A percentile compares a stretch with the other conserved stretches of the same genome.
These are phyloP conservation scores for Blastobotrys serpentis DNA, from an alignment of 1,139 yeast genomes.

Conservation along the genomic window DNA sequence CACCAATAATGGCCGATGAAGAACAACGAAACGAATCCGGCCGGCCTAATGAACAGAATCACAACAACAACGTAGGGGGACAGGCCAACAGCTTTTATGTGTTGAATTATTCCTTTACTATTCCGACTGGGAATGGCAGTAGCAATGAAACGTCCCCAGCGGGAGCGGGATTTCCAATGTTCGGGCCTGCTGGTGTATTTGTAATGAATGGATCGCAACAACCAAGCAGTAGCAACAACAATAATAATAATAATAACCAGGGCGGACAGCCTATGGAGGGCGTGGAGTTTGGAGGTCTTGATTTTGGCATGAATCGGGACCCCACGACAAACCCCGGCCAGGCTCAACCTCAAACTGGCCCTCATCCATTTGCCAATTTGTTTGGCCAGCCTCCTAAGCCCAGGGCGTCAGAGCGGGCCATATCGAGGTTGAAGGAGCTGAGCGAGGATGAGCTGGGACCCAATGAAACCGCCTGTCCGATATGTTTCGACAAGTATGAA, in stretches of 20 bases:
- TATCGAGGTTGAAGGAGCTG: conserved; percentile 30
- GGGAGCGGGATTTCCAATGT: conserved; percentile 3
- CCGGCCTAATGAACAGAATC: not conserved
- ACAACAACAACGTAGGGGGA: not conserved
- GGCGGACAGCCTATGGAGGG: conserved; percentile 8
- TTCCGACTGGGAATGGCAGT: conserved; percentile 2
- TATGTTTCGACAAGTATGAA: conserved; percentile 37
- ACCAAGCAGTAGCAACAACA: not conserved
- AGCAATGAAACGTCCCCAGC: not conserved
- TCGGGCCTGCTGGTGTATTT: conserved; percentile 7
- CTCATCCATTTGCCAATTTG: conserved; percentile 2
- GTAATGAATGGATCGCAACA: conserved; percentile 2
- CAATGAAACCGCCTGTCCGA: conserved; percentile 36
- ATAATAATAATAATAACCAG: too few species aligned
- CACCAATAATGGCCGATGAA: conserved; percentile 8
- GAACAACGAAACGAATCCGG: not conserved
- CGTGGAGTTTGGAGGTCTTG: conserved; percentile 6
- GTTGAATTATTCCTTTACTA: conserved; percentile 4
- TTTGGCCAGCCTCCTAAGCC: conserved; percentile 25
- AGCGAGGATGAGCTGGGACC: conserved; percentile 28
- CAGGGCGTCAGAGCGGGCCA: conserved; percentile 35
- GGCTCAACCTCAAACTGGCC: not conserved
- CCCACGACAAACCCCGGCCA: not conserved
- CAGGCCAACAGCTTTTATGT: conserved; percentile 4
- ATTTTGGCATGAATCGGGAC: conserved; percentile 2